Evolutionary conservation across 2,329 filamentous ascomycete genomes (phyloP).

Genomic region (Fusarium buharicum): DNA sequence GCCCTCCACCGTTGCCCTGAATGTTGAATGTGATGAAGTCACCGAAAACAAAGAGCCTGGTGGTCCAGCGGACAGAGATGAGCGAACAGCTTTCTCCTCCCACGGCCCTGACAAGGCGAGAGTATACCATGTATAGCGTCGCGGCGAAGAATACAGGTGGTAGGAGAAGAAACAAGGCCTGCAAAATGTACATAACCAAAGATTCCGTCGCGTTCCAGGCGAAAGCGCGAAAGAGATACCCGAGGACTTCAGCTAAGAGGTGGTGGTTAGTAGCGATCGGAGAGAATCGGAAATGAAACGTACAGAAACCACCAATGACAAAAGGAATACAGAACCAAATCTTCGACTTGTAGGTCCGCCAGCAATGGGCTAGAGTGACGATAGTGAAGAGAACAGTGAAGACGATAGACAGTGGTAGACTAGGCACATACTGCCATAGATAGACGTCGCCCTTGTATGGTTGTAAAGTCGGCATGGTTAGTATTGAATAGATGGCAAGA

Average conservation of each 20-base stretch:
- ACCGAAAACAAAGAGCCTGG: constrained; percentile 20
- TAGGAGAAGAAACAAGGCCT: constrained; percentile 24
- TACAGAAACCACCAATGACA: constrained; percentile 58
- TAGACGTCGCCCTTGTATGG: constrained; percentile 15
- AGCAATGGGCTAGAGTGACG: constrained; percentile 54
- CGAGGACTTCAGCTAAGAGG: constrained; percentile 18
- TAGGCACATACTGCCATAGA: constrained; percentile 53
- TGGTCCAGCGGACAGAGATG: constrained; percentile 22
- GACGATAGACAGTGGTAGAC: constrained; percentile 55
- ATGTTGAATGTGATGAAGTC: constrained; percentile 30
- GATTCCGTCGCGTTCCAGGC: constrained; percentile 23
- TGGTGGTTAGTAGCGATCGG: background rate
- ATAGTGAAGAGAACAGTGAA: constrained; percentile 58
- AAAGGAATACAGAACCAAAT: constrained; percentile 62
- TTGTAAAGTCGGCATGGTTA: constrained; percentile 19
- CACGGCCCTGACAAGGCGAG: constrained; percentile 8
- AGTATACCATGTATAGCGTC: constrained; percentile 34
- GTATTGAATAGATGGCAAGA: no score
- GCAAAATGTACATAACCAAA: constrained; percentile 24
- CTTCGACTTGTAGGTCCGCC: constrained; percentile 54
- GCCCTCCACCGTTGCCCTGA: constrained; percentile 14
- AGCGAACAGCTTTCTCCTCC: constrained; percentile 4
- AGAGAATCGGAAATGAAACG: constrained; percentile 28
- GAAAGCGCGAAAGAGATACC: constrained; percentile 24
- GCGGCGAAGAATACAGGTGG: constrained; percentile 33